Conservation (phyloP, 129 eudicot species). For the Oenanthe sinensis region DNA sequence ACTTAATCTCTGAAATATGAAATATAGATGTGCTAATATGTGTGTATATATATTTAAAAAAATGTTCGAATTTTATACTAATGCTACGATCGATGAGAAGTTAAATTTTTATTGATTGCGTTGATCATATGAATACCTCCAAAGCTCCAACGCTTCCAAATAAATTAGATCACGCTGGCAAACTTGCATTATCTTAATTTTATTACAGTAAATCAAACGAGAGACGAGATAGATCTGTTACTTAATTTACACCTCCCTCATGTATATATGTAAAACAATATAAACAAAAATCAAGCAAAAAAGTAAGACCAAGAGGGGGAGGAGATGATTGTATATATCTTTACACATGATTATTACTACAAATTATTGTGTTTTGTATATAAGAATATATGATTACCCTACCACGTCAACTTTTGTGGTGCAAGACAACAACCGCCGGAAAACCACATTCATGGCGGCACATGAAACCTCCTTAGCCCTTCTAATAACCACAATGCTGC, state of each 20-base stretch:
- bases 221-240: neutral
- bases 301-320: neutral
- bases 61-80: too few relatives aligned
- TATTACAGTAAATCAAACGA: neutral
- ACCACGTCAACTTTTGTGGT: conserved; percentile 71
- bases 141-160: too few relatives aligned
- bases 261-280: neutral
- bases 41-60: too few relatives aligned
- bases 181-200: neutral
- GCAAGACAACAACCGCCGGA: conserved; percentile 71
- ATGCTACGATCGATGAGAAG: too few relatives aligned
- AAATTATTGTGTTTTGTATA: neutral
- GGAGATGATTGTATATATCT: neutral
- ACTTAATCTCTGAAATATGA: too few relatives aligned
- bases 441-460: conserved; percentile 43
- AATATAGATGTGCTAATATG: too few relatives aligned
- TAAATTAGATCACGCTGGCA: too few relatives aligned
- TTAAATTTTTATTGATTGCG: too few relatives aligned
- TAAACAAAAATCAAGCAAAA: neutral
- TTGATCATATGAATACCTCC: too few relatives aligned
- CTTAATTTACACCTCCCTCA: neutral
- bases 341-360: neutral
- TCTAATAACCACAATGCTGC: conserved; percentile 30
- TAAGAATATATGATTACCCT: conserved; percentile 16
- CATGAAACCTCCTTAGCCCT: conserved; percentile 52